Conservation (phyloP, 495 filamentous ascomycete species). For the Aspergillus wentii region DNA sequence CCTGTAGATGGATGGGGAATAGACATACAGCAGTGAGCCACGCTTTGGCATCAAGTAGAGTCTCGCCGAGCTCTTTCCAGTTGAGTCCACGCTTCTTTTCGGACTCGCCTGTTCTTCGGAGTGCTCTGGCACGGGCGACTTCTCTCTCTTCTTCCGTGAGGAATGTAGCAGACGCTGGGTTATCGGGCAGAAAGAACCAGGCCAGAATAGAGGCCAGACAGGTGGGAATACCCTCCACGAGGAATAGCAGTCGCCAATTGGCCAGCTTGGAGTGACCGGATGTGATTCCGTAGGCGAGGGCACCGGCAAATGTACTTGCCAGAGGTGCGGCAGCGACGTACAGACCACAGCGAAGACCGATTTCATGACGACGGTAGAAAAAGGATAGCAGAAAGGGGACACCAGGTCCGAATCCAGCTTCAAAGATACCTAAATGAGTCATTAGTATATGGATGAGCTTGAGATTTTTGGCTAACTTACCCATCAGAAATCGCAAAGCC, state of each 20-base stretch:
- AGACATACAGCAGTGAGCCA: conserved; percentile 46
- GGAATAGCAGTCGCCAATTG: conserved; percentile 76
- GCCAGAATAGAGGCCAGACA: conserved; percentile 59
- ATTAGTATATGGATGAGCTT: no score
- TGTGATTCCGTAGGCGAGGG: conserved; percentile 79
- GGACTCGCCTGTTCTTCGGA: conserved; percentile 59
- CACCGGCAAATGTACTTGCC: conserved; percentile 78
- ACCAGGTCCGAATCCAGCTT: conserved; percentile 63
- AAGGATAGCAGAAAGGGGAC: conserved; percentile 73
- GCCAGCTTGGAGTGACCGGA: conserved; percentile 60
- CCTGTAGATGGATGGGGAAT: neutral
- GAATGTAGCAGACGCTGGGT: conserved; percentile 63
- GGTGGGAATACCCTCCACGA: conserved; percentile 77
- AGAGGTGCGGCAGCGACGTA: conserved; percentile 76
- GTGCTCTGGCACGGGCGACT: conserved; percentile 58
- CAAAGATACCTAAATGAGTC: no score
- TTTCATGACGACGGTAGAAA: conserved; percentile 76
- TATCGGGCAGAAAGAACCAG: conserved; percentile 68
- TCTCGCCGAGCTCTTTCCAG: conserved; percentile 53
- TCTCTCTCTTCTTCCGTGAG: conserved; percentile 65
- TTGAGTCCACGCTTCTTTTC: conserved; percentile 48
- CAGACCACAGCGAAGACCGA: conserved; percentile 71
- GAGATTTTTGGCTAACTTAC: no score
- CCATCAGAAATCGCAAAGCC: conserved; percentile 62
- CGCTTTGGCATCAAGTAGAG: conserved; percentile 58